Conservation (phyloP, 768 basidiomycete species). For the Dacryopinax spathularia region DNA sequence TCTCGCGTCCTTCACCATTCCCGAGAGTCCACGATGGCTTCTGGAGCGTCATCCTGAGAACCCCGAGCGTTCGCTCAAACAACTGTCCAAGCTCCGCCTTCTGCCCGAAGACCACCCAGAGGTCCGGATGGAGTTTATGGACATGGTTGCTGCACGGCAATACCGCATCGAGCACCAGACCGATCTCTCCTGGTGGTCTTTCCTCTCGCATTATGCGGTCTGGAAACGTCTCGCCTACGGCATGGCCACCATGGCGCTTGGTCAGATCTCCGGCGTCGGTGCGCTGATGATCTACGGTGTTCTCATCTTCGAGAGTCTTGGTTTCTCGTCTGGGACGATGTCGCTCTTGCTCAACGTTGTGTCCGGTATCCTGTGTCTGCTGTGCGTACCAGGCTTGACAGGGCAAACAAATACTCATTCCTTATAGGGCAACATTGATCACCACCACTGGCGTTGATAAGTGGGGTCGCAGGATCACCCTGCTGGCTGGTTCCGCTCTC, state of each 20-base stretch:
- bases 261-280: not conserved
- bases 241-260: not conserved
- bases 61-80: not conserved
- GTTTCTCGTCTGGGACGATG: not conserved
- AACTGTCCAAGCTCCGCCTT: not conserved
- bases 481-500: not conserved
- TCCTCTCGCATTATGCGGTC: not conserved
- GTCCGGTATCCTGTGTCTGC: not conserved
- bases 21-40: not conserved
- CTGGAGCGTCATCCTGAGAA: not conserved
- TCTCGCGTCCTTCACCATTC: not conserved
- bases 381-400: not conserved
- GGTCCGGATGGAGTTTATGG: not conserved
- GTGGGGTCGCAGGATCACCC: not conserved
- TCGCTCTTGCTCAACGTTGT: not conserved
- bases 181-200: not conserved
- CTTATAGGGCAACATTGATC: not conserved
- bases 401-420: not conserved
- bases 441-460: not conserved
- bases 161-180: not conserved
- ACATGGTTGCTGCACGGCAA: not conserved
- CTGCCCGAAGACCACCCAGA: not conserved
- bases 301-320: not conserved
- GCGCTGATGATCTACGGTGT: not conserved
- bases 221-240: not conserved